Percentiles rank a stretch among this genome's conserved stretches.
Evolutionary conservation across 768 basidiomycete species (phyloP).

Genomic region (Strobilomyces echinocephalus): DNA sequence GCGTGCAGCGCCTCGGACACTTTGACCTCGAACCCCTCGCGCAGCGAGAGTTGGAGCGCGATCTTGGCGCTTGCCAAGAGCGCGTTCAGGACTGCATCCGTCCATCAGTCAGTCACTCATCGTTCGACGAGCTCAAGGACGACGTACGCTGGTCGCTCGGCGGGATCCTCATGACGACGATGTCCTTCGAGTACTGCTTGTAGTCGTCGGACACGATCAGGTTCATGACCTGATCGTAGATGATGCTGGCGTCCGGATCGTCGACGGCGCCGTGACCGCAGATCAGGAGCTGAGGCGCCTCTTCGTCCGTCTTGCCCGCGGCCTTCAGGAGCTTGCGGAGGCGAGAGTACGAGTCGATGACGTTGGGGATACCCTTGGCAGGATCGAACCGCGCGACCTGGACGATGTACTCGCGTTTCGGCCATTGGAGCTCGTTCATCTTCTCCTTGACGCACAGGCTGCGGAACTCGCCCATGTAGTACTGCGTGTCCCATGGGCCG

Average conservation of each 20-base stretch:
- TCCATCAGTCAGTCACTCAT: slow-evolving; percentile 8
- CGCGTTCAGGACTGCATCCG: slow-evolving; percentile 67
- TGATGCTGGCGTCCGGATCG: slow-evolving; percentile 91
- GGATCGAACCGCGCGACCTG: slow-evolving; percentile 97
- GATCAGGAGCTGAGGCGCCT: slow-evolving; percentile 70
- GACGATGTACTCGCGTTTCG: slow-evolving; percentile 76
- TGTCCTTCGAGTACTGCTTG: slow-evolving; percentile 52
- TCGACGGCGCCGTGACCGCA: slow-evolving; percentile 94
- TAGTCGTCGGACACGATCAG: slow-evolving; percentile 51
- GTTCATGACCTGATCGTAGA: slow-evolving; percentile 74
- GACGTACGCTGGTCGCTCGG: slow-evolving; percentile 80
- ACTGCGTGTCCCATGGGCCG: slow-evolving; percentile 74
- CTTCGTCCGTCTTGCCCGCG: slow-evolving; percentile 41
- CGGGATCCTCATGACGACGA: slow-evolving; percentile 72
- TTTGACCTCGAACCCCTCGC: slow-evolving; percentile 97
- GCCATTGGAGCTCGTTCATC: slow-evolving; percentile 78
- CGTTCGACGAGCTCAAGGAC: background rate
- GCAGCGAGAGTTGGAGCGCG: slow-evolving; percentile 85
- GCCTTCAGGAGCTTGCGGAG: slow-evolving; percentile 64
- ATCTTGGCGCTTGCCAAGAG: slow-evolving; percentile 87
- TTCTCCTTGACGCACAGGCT: slow-evolving; percentile 71
- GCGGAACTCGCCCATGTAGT: slow-evolving; percentile 87
- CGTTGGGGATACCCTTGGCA: slow-evolving; percentile 75
- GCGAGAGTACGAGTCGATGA: slow-evolving; percentile 82
- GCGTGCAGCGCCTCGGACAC: slow-evolving; percentile 93